A percentile compares a stretch with the other conserved stretches of the same genome.
phyloP scores from a whole-genome alignment of 768 basidiomycete genomes.

The Butyriboletus loyo region DNA sequence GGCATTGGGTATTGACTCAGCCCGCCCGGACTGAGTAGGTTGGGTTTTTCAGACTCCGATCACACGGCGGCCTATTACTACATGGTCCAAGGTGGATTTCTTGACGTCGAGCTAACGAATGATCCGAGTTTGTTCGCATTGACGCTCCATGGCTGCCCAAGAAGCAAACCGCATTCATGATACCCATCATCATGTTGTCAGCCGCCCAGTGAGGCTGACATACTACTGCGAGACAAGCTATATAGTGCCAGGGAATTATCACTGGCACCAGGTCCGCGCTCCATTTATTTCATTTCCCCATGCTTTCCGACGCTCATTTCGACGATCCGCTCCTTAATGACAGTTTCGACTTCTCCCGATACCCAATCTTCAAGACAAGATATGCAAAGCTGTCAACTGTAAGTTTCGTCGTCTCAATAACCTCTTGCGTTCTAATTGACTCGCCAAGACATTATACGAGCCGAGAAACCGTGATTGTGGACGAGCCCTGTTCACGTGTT shows the following conservation, averaged over 20 bases:
- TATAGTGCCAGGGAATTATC: not conserved
- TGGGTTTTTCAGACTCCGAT: too few relatives aligned
- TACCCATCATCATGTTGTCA: constrained; percentile 1
- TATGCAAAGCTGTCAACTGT: constrained; percentile 1
- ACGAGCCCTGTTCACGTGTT: not conserved
- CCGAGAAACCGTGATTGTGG: constrained; percentile 1
- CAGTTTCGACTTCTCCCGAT: constrained; percentile 17
- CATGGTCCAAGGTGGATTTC: too few relatives aligned
- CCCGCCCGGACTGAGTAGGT: too few relatives aligned
- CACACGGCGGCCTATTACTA: too few relatives aligned
- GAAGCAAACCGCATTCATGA: not conserved
- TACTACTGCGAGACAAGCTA: not conserved
- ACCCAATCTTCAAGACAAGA: constrained; percentile 5
- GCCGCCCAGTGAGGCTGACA: constrained; percentile 18
- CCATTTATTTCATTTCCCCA: not conserved
- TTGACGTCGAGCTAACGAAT: not conserved
- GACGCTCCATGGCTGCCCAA: not conserved
- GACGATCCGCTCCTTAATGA: constrained; percentile 20
- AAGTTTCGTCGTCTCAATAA: not conserved
- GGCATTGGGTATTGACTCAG: too few relatives aligned
- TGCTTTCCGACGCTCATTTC: constrained; percentile 19
- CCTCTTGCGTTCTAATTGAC: not conserved
- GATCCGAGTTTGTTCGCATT: not conserved
- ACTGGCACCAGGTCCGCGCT: not conserved
- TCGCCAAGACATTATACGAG: not conserved